phyloP scores from a whole-genome alignment of 164 flowering plant species.

The Paratinospora sagittata region DNA sequence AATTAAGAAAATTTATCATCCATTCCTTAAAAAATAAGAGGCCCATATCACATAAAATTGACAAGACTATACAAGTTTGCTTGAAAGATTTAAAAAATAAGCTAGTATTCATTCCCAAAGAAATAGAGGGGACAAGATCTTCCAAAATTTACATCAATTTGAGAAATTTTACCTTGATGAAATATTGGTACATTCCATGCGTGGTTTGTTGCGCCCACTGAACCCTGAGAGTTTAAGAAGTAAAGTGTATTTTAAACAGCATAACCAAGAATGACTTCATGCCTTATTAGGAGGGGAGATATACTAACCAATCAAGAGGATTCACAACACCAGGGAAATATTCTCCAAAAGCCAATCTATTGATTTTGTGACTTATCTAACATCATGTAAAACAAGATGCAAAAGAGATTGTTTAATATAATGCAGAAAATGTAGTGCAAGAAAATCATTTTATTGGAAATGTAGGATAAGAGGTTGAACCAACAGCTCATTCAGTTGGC shows the following conservation, averaged over 20 bases:
- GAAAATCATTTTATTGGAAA: background rate
- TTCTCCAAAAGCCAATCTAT: conserved; percentile 70
- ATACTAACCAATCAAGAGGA: conserved; percentile 71
- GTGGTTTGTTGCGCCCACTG: conserved; percentile 60
- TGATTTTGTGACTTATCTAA: conserved; percentile 74
- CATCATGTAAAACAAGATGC: background rate
- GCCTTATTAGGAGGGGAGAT: background rate
- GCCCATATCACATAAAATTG: too few species aligned
- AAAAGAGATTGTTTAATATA: too few species aligned
- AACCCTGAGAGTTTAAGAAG: conserved; percentile 36
- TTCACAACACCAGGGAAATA: conserved; percentile 74
- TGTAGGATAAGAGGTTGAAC: background rate
- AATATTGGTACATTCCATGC: conserved; percentile 72
- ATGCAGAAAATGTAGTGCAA: too few species aligned
- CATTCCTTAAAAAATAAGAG: too few species aligned
- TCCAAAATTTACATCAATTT: background rate
- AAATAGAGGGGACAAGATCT: background rate
- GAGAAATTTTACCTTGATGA: conserved; percentile 52
- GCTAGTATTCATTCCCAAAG: background rate
- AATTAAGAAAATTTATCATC: too few species aligned
- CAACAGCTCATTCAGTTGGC: background rate
- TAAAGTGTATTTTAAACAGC: background rate
- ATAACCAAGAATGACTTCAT: too few species aligned
- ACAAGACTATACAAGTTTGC: too few species aligned
- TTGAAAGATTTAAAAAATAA: background rate